Percentiles rank a stretch among this genome's conserved stretches.
phyloP scores from a whole-genome alignment of 176 grass and related monocot genomes.

The Olyra latifolia region DNA sequence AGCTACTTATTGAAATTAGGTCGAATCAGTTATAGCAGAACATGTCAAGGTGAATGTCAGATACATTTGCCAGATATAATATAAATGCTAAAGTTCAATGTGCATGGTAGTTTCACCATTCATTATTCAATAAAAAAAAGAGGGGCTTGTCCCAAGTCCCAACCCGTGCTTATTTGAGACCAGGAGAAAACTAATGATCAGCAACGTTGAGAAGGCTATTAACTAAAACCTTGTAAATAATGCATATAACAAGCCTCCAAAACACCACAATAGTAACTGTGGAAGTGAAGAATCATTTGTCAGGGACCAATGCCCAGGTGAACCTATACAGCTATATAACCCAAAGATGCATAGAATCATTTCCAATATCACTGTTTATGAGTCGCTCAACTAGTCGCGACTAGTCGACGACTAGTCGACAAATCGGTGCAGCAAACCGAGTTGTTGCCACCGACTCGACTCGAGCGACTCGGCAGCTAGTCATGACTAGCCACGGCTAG shows the following conservation, averaged over 20 bases:
- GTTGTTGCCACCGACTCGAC: too few species aligned
- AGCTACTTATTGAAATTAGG: neutral
- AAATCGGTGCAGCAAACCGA: too few species aligned
- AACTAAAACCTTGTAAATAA: neutral
- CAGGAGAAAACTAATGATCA: constrained; percentile 7
- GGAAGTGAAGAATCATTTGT: neutral
- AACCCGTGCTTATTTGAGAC: neutral
- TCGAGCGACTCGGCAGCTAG: too few species aligned
- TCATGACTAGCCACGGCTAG: too few species aligned
- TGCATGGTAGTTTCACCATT: neutral
- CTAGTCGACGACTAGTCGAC: too few species aligned
- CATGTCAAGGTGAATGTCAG: neutral
- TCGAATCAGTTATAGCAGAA: constrained; percentile 3
- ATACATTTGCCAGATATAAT: constrained; percentile 12
- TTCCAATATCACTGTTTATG: too few species aligned
- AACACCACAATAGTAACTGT: neutral
- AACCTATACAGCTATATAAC: constrained; percentile 1
- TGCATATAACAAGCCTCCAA: constrained; percentile 8
- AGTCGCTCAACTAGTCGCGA: too few species aligned
- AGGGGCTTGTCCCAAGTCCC: neutral
- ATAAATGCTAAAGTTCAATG: neutral
- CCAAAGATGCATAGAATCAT: neutral
- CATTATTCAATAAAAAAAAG: neutral
- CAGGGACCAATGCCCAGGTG: neutral
- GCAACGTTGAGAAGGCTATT: neutral